Evolutionary conservation across 2,329 filamentous ascomycete genomes (phyloP).

Genomic region (Bertia moriformis): DNA sequence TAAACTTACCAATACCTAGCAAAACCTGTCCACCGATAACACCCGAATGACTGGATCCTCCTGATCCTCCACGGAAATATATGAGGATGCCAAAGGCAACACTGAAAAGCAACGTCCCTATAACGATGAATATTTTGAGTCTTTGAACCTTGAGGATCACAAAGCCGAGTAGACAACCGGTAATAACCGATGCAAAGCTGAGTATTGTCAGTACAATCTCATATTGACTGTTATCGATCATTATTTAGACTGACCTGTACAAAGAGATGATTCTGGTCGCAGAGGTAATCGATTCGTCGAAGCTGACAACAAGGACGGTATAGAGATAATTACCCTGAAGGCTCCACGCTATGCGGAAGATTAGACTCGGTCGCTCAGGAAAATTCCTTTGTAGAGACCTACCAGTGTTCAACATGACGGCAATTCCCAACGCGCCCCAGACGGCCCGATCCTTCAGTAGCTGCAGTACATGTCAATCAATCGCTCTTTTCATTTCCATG

Average conservation of each 20-base stretch:
- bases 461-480: slow-evolving; percentile 5
- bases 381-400: too few relatives aligned
- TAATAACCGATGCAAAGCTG: slow-evolving; percentile 38
- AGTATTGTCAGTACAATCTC: too few relatives aligned
- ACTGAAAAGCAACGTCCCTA: slow-evolving; percentile 43
- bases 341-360: slow-evolving; percentile 44
- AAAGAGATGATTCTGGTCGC: slow-evolving; percentile 45
- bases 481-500: slow-evolving; percentile 2
- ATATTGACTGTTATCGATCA: too few relatives aligned
- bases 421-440: slow-evolving; percentile 48
- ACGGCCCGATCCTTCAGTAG: slow-evolving; percentile 49
- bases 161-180: slow-evolving; percentile 38
- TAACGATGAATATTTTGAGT: slow-evolving; percentile 49
- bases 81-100: slow-evolving; percentile 54
- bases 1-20: slow-evolving; percentile 30
- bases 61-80: slow-evolving; percentile 38
- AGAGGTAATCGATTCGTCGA: slow-evolving; percentile 37
- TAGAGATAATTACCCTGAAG: slow-evolving; percentile 52
- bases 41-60: slow-evolving; percentile 28
- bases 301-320: slow-evolving; percentile 45
- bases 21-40: slow-evolving; percentile 48
- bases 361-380: too few relatives aligned
- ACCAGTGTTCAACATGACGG: slow-evolving; percentile 27
- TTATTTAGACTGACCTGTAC: slow-evolving; percentile 29
- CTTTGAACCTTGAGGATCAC: slow-evolving; percentile 40